phyloP scores from a whole-genome alignment of 176 grass and related monocot genomes.

The Melocanna baccifera region DNA sequence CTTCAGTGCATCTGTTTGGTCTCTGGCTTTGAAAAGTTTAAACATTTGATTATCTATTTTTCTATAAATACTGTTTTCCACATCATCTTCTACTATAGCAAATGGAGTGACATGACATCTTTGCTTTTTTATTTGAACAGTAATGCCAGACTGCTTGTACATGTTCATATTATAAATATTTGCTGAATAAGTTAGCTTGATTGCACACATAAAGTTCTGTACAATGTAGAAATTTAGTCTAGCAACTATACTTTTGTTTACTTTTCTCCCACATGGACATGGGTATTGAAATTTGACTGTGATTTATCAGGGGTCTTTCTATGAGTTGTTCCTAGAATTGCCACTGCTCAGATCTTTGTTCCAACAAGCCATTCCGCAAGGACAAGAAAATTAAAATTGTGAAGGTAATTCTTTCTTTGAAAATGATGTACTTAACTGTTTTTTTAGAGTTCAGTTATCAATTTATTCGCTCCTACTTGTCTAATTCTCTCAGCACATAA shows the following conservation, averaged over 20 bases:
- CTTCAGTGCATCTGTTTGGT: too few relatives aligned
- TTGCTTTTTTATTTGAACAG: too few relatives aligned
- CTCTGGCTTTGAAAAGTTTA: too few relatives aligned
- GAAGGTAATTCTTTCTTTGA: conserved; percentile 61
- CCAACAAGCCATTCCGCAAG: conserved; percentile 87
- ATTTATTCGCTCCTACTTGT: conserved; percentile 14
- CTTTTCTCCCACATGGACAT: not conserved
- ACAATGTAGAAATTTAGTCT: conserved; percentile 12
- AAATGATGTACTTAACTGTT: conserved; percentile 12
- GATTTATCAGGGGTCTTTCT: conserved; percentile 62
- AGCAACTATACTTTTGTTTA: not conserved
- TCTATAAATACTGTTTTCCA: too few relatives aligned
- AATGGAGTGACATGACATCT: too few relatives aligned
- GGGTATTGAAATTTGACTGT: not conserved
- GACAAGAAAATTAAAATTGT: conserved; percentile 98
- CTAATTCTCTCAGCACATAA: not conserved
- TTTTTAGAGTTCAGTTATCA: not conserved
- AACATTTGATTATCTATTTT: too few relatives aligned
- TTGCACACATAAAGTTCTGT: not conserved
- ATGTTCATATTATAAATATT: conserved; percentile 14
- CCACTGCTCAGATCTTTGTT: conserved; percentile 87
- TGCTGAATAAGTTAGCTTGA: not conserved
- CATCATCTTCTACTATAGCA: too few relatives aligned
- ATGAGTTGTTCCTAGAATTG: conserved; percentile 92
- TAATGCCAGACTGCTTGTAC: not conserved